A percentile compares a stretch with the other conserved stretches of the same genome.
Conservation (phyloP, 768 basidiomycete genomes). For the Psilocybe subaeruginosa region DNA sequence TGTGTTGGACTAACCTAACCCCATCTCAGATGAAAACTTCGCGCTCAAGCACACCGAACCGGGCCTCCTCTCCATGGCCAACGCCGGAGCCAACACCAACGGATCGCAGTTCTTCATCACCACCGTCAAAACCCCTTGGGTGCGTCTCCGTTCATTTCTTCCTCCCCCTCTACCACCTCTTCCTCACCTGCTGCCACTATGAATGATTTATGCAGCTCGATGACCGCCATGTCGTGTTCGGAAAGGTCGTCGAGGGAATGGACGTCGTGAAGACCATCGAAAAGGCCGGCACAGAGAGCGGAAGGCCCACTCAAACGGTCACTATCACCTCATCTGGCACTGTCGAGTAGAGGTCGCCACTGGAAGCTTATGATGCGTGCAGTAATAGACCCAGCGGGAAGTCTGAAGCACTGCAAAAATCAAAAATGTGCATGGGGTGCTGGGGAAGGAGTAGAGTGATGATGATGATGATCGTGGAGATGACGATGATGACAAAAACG, state of each 20-base stretch:
- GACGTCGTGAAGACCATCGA: constrained; percentile 69
- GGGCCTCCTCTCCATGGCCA: constrained; percentile 80
- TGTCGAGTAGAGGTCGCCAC: constrained; percentile 23
- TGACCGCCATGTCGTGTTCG: constrained; percentile 72
- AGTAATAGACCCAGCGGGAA: too few species aligned
- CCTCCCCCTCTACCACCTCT: not conserved
- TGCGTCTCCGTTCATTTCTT: constrained; percentile 22
- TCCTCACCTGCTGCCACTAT: not conserved
- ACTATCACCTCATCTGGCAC: constrained; percentile 64
- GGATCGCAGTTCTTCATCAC: constrained; percentile 89
- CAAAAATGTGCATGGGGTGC: too few species aligned
- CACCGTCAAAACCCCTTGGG: constrained; percentile 70
- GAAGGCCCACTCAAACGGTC: constrained; percentile 45
- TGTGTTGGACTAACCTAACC: not conserved
- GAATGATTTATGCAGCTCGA: constrained; percentile 44
- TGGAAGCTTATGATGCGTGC: too few species aligned
- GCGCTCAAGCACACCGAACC: constrained; percentile 66
- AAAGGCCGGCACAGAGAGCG: constrained; percentile 38
- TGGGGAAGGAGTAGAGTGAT: too few species aligned
- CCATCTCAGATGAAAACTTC: constrained; percentile 78
- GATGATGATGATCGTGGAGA: too few species aligned
- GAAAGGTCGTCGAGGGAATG: constrained; percentile 67
- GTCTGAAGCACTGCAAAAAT: too few species aligned
- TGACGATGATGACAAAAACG: too few species aligned
- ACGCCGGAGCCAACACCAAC: constrained; percentile 80